Base-by-base conservation (phyloP, 768 basidiomycete genomes). In the Pleurotus tuber-regium region DNA sequence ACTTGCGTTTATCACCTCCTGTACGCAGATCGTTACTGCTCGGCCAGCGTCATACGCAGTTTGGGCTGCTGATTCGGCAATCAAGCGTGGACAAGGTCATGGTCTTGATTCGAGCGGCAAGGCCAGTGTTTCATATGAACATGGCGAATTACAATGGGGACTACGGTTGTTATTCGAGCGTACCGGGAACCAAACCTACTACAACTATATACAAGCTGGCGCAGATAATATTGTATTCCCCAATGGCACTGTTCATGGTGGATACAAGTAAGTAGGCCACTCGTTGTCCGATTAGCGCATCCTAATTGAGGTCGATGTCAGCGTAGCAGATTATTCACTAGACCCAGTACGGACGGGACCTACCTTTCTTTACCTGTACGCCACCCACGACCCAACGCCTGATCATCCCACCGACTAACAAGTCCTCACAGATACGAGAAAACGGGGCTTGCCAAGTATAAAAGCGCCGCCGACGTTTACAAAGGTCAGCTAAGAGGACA, bases 61-160 rank as follows among this genome's bases (percentile, higher is more conserved):
- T 2, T 77, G 74, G 73, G 72, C 73, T n/a, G 75, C 73, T 8
- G 71, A 75, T 43, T 77, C 74, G 4, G 72, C 67, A 1, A 76
- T 77, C 47, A 57, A 63, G 29, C 67, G 75, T 4, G 63, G 64
- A 1, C 75, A 78, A 59, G 75, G 75, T 2, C 70, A 76, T 58
- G 73, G 74, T 2, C 60, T 73, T 11, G 61, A 60, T 21, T 52
- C 67, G 0, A 57, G 51, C 23, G 71, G 71, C 23, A 62, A 50
- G 1, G 60, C 75, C 0, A 49, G 58, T 12, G 71, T 74, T 28
- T 69, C 67, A 0, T 78, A 76, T 52, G 71, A 74, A 52, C 69
- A 70, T 41, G 70, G 70, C n/a, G 67, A 66, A 39, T 56, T 74
- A 16, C 67, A 73, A 55, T 74, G 70, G 71, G 72, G 67, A 0